Evolutionary conservation across 202 grass and related monocot genomes (phyloP).

Genomic region (Panicum hallii): DNA sequence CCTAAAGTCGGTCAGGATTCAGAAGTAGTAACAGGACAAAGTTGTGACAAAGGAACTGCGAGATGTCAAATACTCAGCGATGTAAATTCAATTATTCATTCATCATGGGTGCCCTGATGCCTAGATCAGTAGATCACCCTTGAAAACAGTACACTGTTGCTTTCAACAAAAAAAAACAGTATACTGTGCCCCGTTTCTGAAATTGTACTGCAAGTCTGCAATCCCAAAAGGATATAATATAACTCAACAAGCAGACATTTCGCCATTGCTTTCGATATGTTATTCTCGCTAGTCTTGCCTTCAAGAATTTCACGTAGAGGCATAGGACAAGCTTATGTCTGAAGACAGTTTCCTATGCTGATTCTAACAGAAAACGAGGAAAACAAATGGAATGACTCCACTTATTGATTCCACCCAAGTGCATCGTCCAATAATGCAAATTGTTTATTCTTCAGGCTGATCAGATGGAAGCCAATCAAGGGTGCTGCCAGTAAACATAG

Average conservation of each 20-base stretch:
- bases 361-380: constrained; percentile 9
- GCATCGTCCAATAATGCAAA: background rate
- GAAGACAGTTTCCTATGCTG: constrained; percentile 11
- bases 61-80: background rate
- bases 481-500: constrained; percentile 75
- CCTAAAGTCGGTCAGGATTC: background rate
- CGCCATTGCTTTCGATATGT: background rate
- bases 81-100: background rate
- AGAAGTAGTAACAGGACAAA: background rate
- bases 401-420: constrained; percentile 19
- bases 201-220: background rate
- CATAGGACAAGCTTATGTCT: background rate
- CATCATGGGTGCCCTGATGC: constrained; percentile 2
- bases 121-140: constrained; percentile 26
- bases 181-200: background rate
- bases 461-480: constrained; percentile 76
- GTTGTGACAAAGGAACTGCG: background rate
- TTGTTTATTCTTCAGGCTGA: constrained; percentile 40
- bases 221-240: background rate
- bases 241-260: background rate
- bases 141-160: background rate
- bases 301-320: background rate
- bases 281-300: background rate
- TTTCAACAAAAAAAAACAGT: background rate
- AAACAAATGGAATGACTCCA: constrained; percentile 14